Evolutionary conservation across 1,284 basidiomycete species (phyloP).

Genomic region (Malassezia arunalokei): DNA sequence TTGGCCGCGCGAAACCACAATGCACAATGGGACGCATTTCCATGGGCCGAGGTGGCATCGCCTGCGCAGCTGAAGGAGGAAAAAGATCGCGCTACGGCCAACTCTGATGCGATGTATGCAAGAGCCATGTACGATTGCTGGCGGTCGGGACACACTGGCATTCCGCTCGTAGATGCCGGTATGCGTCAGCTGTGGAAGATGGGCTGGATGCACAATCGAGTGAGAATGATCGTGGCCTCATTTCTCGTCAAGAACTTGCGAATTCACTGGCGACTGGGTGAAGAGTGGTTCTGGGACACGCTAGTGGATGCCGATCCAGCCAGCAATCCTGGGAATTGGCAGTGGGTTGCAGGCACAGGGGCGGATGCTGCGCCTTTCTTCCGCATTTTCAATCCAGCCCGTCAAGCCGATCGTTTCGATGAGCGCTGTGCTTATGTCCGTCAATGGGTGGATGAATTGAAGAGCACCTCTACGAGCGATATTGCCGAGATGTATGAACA

Average conservation of each 20-base stretch:
- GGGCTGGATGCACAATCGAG: constrained; percentile 15
- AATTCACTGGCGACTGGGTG: constrained; percentile 5
- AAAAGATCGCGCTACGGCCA: not conserved
- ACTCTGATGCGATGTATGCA: not conserved
- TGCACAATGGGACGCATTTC: not conserved
- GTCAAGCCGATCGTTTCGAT: constrained; percentile 9
- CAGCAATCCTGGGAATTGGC: constrained; percentile 11
- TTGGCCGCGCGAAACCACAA: constrained; percentile 5
- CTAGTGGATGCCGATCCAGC: constrained; percentile 13
- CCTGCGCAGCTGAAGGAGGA: not conserved
- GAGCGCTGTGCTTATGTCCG: constrained; percentile 5
- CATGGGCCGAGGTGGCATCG: not conserved
- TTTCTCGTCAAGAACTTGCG: constrained; percentile 7
- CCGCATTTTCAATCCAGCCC: constrained; percentile 7
- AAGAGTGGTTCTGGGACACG: constrained; percentile 14
- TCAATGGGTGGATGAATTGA: constrained; percentile 7
- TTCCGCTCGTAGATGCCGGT: constrained; percentile 11
- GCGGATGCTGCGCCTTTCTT: constrained; percentile 12
- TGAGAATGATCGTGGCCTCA: constrained; percentile 12
- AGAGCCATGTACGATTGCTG: constrained; percentile 5
- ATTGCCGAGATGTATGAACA: not conserved
- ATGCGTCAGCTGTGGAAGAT: constrained; percentile 11
- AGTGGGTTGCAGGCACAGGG: constrained; percentile 10
- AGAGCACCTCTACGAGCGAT: not conserved
- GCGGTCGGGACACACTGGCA: constrained; percentile 10